Evolutionary conservation across 1,139 yeast genomes (phyloP), one percentile per base, ranked within the genome.

Genomic region (Geotrichum histeridarum): DNA sequence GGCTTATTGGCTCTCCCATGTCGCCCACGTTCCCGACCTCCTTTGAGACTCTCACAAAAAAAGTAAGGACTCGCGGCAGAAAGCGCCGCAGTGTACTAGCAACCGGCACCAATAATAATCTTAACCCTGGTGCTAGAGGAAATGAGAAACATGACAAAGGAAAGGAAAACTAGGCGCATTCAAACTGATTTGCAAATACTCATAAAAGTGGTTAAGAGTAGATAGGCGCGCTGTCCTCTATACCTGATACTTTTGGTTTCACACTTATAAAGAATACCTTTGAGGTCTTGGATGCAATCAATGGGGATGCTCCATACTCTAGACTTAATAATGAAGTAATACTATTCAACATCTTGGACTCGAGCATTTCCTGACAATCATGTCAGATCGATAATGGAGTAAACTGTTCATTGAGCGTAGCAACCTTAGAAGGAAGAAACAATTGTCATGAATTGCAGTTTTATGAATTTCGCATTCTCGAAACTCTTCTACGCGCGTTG

Each of bases 1-100:
- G 43, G 1, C 33, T 46, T 11, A 43, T 43, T 17, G 41, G 37
- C 15, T 42, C 54, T 8, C 54, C 54, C 11, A 43, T 52, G 39
- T 47, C 54, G 12, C 54, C 54, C 12, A 52, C 54, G 14, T 46
- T 42, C 15, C 49, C 49, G 9, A 53, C 52, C 47, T 50, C 53
- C 31, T 53, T 52, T 35, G 50, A 53, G 50, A 42, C 45, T 38
- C 31, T 45, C 41, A 59, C 54, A 4, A 51, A 51, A 36, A 51
- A 47, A 33, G 54, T 51, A 2, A 37, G 54, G 11, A 41, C 54
- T 9, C 22, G 54, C 15, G 54, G 54, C 15, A 42, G 54, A 33
- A 47, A 49, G 35, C 41, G 53, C 5, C 33, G 50, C 17, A 51
- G 54, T 22, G 51, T 51, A 11, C 30, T 46, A 51, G 41, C 43